Conservation (phyloP, 768 basidiomycete genomes). For the Mycena chlorophos region DNA sequence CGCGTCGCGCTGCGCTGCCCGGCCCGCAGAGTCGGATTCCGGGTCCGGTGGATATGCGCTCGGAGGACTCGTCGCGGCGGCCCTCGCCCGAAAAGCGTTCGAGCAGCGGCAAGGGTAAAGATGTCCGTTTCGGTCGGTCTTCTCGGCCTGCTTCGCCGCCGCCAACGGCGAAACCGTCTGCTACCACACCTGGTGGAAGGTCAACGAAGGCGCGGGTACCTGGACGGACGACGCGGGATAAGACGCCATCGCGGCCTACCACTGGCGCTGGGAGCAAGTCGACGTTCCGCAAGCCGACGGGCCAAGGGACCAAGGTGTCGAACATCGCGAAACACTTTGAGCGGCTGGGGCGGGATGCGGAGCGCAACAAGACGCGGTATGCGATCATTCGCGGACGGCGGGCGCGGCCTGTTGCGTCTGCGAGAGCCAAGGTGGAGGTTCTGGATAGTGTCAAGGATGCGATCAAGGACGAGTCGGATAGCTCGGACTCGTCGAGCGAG, state of each 20-base stretch:
- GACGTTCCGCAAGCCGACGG: constrained; percentile 53
- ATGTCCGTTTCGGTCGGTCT: constrained; percentile 45
- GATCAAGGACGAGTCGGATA: constrained; percentile 79
- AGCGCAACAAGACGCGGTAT: constrained; percentile 75
- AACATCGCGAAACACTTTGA: constrained; percentile 92
- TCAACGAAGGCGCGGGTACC: constrained; percentile 40
- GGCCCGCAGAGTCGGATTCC: constrained; percentile 50
- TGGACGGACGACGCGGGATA: constrained; percentile 40
- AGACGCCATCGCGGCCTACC: constrained; percentile 43
- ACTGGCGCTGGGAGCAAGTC: constrained; percentile 47
- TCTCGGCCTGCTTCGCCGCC: constrained; percentile 39
- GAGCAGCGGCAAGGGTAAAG: constrained; percentile 35
- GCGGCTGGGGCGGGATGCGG: constrained; percentile 71
- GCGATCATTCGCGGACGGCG: constrained; percentile 84
- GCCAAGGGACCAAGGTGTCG: constrained; percentile 70
- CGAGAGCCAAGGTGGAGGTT: constrained; percentile 85
- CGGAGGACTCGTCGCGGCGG: constrained; percentile 61
- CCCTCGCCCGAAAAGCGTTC: constrained; percentile 74
- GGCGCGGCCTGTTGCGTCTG: constrained; percentile 87
- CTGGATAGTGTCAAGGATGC: constrained; percentile 90
- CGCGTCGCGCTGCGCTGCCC: constrained; percentile 45
- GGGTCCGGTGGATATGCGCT: constrained; percentile 54
- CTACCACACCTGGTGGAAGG: constrained; percentile 33
- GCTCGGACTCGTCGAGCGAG: constrained; percentile 62
- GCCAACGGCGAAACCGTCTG: constrained; percentile 31